Evolutionary conservation across 495 filamentous ascomycete genomes (phyloP), one percentile per base, ranked within the genome.

Genomic region (Copromyces sp.): DNA sequence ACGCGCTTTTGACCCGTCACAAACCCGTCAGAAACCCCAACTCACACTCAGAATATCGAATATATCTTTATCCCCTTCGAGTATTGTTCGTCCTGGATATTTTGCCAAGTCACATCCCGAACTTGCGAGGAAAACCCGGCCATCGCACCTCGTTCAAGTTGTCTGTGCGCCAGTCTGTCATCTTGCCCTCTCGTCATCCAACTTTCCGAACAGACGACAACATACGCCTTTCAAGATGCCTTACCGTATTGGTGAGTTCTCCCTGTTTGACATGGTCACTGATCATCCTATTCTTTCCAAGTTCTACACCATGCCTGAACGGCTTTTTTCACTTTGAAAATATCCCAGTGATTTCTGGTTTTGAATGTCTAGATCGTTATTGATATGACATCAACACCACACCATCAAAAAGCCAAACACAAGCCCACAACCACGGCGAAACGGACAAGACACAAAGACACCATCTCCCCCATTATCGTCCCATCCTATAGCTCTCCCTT

Each of bases 181-280:
- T 35, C 53, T 35, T 65, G n/a, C 44, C 4, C 3, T 61, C 11
- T 37, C 4, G 47, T 59, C 53, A 65, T 35, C 14, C 53, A 61
- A 65, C 29, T 65, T 47, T 35, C 32, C 14, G 14, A 61, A 35
- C 24, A 61, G 24, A 61, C 4, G 53, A 65, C 29, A 65, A 65
- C 29, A 65, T 37, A 16, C 2, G 24, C 24, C 16, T 12, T 39
- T 45, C 39, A 75, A 73, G 68, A 79, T 80, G 80, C 77, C 77
- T 71, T 81, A 82, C 47, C 81, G 81, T 73, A 77, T 82, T 59
- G 80, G 81, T 83, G 70, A 53, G 81, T 77, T 14, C 41, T 68
- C n/a, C 65, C 38, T 39, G 65, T 72, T 70, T 59, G 39, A 72
- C 37, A 37, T 39, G 37, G 17, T 12, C 1, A n/a, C 35, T 1